Evolutionary conservation across 2,329 filamentous ascomycete species (phyloP), one percentile per base, ranked within the genome.

Genomic region (Colletotrichum nymphaeae): DNA sequence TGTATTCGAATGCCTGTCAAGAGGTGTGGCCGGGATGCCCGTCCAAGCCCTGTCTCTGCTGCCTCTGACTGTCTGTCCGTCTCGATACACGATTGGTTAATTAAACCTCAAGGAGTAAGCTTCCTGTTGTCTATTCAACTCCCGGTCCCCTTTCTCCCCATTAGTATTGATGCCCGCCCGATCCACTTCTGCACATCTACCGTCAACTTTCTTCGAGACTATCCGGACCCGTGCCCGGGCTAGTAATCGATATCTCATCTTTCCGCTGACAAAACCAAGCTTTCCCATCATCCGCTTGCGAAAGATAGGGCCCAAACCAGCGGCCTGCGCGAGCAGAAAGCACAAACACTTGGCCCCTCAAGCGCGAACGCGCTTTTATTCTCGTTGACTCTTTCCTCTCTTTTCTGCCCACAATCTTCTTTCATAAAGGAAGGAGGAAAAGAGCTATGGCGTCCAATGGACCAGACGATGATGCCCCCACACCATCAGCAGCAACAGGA

Each of bases 111-210:
- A n/a, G 32, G 57, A 65, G 62, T 35, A 65, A 64, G 32, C 24
- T 70, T 30, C 16, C 24, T 22, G 4, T 63, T 30, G 32, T 58
- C 53, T 58, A 56, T 66, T 67, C 32, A 63, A 30, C 63, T 63
- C n/a, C 53, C 30, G 30, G 52, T 60, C 30, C 30, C 59, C 59
- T 37, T 49, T 63, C 55, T 57, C 22, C 37, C 49, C 22, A 42
- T 42, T 24, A 9, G 28, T 30, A 46, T 55, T 58, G 37, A 70
- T 60, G 60, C 62, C 60, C 58, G 56, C 59, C 59, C 52, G 53
- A 72, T 68, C 63, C 63, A 68, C 69, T 56, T 22, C 37, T 46
- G 52, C 37, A 63, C 62, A 57, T 65, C 60, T 67, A 46, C 46
- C 32, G 53, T 28, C 63, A 60, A 60, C 63, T 63, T 32, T 69